A percentile compares a stretch with the other conserved stretches of the same genome.
Evolutionary conservation across 2,329 filamentous ascomycete species (phyloP).

Genomic region (Nigrograna mackinnonii): DNA sequence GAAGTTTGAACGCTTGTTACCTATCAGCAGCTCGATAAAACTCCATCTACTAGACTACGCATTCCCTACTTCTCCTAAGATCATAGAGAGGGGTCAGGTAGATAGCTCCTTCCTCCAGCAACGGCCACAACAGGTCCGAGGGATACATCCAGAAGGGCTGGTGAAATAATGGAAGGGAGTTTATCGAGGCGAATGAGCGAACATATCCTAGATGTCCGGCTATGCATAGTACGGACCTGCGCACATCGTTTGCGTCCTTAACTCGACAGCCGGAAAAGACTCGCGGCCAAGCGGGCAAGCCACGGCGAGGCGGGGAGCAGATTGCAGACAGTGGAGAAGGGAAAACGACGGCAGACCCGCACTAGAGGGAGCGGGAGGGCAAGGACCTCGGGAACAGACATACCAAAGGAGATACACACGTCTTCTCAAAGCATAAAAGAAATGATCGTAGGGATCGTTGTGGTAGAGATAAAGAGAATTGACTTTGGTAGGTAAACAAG

Average conservation of each 20-base stretch:
- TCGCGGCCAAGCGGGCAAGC: constrained; percentile 44
- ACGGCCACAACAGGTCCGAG: constrained; percentile 40
- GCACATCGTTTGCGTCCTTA: constrained; percentile 28
- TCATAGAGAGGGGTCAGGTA: constrained; percentile 7
- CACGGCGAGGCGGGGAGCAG: constrained; percentile 37
- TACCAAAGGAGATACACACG: constrained; percentile 42
- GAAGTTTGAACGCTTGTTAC: constrained; percentile 45
- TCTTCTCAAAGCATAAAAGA: constrained; percentile 23
- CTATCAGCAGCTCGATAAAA: constrained; percentile 38
- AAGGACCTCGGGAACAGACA: constrained; percentile 47
- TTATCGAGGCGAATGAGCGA: constrained; percentile 43
- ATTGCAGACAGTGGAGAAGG: constrained; percentile 21
- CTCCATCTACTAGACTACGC: constrained; percentile 9
- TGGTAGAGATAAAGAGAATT: constrained; percentile 11
- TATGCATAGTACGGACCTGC: constrained; percentile 29
- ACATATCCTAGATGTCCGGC: constrained; percentile 49
- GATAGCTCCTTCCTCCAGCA: constrained; percentile 29
- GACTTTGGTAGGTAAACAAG: constrained; percentile 10
- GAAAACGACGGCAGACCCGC: constrained; percentile 31
- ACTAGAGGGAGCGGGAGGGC: constrained; percentile 49
- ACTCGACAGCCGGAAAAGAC: constrained; percentile 14
- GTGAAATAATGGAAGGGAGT: constrained; percentile 28
- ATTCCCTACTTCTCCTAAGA: constrained; percentile 8
- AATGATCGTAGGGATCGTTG: constrained; percentile 11
- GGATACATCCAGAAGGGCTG: constrained; percentile 40